Evolutionary conservation across 768 basidiomycete species (phyloP), one percentile per base, ranked within the genome.

Genomic region (Myochromella boudieri): DNA sequence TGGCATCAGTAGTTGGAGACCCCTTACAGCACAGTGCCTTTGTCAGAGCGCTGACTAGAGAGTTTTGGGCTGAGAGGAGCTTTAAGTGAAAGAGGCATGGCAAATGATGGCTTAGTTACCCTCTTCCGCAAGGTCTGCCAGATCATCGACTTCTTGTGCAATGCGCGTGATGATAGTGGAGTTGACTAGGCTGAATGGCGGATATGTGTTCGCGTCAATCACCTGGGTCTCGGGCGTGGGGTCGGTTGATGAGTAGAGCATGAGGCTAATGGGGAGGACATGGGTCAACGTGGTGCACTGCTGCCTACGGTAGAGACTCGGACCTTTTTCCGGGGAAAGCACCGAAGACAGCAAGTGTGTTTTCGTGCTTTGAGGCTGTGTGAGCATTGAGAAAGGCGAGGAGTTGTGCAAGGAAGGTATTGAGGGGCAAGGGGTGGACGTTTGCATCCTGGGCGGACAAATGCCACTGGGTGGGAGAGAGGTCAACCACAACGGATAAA

Each of bases 301-400:
- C 14, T 36, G 36, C 11, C 36, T 36, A 32, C 42, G 52, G 18
- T 40, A 43, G 15, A n/a, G 18, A 40, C 37, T 29, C 71, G 22
- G 4, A 90, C 91, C 90, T 93, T 66, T 84, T 85, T 17, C 81
- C 82, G 1, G 90, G 89, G 37, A 93, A 74, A 4, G 95, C 95
- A 6, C 83, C 95, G 62, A 92, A 95, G 45, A 97, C 88, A 5
- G 93, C 90, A 29, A 99, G 75, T 3, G 88, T 81, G 62, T 99
- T 99, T 64, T 95, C 94, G 68, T 94, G 87, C 54, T 86, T 82
- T 52, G 82, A 79, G 1, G 94, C 94, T 50, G 98, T 78, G 68
- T 98, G 94, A 3, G 93, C 81, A 60, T 99, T 98, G 59, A 95
- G 72, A 60, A 97, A 95, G 24, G 89, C 85, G 47, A 97, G 78